Conservation (phyloP, 2,329 filamentous ascomycete species). For the Clarireedia monteithiana region DNA sequence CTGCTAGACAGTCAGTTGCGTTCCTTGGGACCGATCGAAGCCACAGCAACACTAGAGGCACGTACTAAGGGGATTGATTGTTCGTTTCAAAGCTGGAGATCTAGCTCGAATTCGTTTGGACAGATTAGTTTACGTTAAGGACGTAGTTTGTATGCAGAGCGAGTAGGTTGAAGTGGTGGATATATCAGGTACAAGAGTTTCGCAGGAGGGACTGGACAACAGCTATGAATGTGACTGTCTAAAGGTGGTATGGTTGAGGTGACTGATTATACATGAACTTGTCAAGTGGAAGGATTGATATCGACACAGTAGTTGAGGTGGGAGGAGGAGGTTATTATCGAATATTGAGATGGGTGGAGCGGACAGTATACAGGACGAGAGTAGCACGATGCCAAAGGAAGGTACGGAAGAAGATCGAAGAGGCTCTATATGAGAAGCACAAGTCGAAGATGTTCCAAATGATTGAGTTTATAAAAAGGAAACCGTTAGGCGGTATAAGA, state of each 20-base stretch:
- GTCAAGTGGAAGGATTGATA: slow-evolving; percentile 10
- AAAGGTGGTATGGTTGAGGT: slow-evolving; percentile 23
- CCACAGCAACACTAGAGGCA: slow-evolving; percentile 1
- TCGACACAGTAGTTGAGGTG: slow-evolving; percentile 11
- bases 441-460: slow-evolving; percentile 28
- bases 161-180: slow-evolving; percentile 8
- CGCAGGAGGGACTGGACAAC: slow-evolving; percentile 31
- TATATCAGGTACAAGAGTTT: slow-evolving; percentile 13
- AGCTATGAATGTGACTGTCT: slow-evolving; percentile 29
- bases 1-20: slow-evolving; percentile 21
- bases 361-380: slow-evolving; percentile 16
- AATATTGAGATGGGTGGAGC: slow-evolving; percentile 7
- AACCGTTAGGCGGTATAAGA: slow-evolving; percentile 29
- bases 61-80: slow-evolving; percentile 15
- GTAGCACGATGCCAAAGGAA: slow-evolving; percentile 30
- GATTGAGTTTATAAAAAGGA: slow-evolving; percentile 28
- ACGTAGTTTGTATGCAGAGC: slow-evolving; percentile 12
- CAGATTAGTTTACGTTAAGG: slow-evolving; percentile 19
- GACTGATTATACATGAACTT: slow-evolving; percentile 30
- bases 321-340: slow-evolving; percentile 20
- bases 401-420: slow-evolving; percentile 29
- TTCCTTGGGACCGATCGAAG: slow-evolving; percentile 7
- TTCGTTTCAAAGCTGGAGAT: not conserved
- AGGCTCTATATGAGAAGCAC: slow-evolving; percentile 26
- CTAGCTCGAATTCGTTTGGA: slow-evolving; percentile 6